phyloP scores from a whole-genome alignment of 2,329 filamentous ascomycete genomes.

The Aspergillus pseudonomiae region DNA sequence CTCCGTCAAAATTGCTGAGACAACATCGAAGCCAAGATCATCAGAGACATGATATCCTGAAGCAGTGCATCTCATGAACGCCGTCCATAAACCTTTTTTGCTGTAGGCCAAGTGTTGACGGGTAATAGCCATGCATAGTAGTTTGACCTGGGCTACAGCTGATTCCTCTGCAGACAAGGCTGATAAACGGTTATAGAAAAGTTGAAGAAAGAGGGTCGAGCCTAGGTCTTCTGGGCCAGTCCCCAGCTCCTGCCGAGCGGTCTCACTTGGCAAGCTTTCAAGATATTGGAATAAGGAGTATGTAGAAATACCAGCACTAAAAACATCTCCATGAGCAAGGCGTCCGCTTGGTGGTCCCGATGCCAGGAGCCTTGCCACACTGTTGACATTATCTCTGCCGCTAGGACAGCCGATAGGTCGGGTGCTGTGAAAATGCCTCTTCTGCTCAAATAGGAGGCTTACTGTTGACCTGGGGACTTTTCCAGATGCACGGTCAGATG shows the following conservation, averaged over 20 bases:
- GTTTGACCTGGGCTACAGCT: conserved; percentile 37
- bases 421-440: conserved; percentile 31
- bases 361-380: background rate
- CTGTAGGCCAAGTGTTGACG: conserved; percentile 44
- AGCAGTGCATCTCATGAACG: conserved; percentile 39
- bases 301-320: conserved; percentile 7
- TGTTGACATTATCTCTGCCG: background rate
- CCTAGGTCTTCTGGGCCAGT: conserved; percentile 36
- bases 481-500: conserved; percentile 26
- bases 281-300: conserved; percentile 32
- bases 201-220: conserved; percentile 48
- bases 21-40: conserved; percentile 37
- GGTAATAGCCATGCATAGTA: conserved; percentile 42
- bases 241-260: conserved; percentile 41
- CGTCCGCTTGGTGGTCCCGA: background rate
- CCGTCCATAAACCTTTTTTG: conserved; percentile 34
- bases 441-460: conserved; percentile 30
- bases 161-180: conserved; percentile 31
- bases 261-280: conserved; percentile 32
- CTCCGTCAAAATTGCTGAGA: conserved; percentile 41
- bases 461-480: conserved; percentile 19
- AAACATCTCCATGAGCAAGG: background rate
- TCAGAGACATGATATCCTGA: conserved; percentile 40
- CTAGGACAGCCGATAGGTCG: conserved; percentile 5
- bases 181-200: conserved; percentile 41